Percentiles rank a stretch among this genome's conserved stretches.
phyloP scores from a whole-genome alignment of 2,329 filamentous ascomycete species.

The Diaporthe destruens region DNA sequence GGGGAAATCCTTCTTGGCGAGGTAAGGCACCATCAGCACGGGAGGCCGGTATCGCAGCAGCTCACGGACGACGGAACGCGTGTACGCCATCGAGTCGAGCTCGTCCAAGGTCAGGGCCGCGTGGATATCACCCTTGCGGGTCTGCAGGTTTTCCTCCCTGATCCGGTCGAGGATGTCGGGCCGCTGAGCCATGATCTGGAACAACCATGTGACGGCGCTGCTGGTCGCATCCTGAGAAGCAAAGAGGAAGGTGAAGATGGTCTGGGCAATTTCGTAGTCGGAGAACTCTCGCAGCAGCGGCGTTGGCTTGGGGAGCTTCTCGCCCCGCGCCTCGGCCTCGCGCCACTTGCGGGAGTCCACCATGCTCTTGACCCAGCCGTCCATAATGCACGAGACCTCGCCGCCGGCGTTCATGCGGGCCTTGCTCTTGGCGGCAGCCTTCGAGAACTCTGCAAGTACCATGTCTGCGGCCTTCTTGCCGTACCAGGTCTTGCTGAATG shows the following conservation, averaged over 20 bases:
- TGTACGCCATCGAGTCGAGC: constrained; percentile 90
- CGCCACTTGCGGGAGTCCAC: constrained; percentile 86
- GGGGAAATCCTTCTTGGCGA: constrained; percentile 95
- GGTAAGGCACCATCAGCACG: constrained; percentile 96
- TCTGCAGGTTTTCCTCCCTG: constrained; percentile 87
- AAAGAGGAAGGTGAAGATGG: constrained; percentile 95
- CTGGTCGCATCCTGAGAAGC: constrained; percentile 97
- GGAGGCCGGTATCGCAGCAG: constrained; percentile 94
- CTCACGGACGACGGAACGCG: constrained; percentile 91
- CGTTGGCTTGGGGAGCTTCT: constrained; percentile 81
- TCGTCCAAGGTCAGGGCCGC: constrained; percentile 83
- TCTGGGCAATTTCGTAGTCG: constrained; percentile 93
- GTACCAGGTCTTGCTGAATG: constrained; percentile 96
- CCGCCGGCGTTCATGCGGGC: constrained; percentile 91
- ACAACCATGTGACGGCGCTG: constrained; percentile 93
- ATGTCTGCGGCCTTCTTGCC: constrained; percentile 96
- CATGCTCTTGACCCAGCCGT: constrained; percentile 92
- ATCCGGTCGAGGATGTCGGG: constrained; percentile 93
- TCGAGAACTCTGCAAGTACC: constrained; percentile 89
- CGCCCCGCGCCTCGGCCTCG: constrained; percentile 80
- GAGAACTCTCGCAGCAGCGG: constrained; percentile 87
- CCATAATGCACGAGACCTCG: constrained; percentile 91
- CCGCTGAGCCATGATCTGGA: constrained; percentile 92
- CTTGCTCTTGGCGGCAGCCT: constrained; percentile 94
- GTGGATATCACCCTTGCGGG: constrained; percentile 80